Evolutionary conservation across 768 basidiomycete genomes (phyloP), one percentile per base, ranked within the genome.

Genomic region (Suillus cothurnatus): DNA sequence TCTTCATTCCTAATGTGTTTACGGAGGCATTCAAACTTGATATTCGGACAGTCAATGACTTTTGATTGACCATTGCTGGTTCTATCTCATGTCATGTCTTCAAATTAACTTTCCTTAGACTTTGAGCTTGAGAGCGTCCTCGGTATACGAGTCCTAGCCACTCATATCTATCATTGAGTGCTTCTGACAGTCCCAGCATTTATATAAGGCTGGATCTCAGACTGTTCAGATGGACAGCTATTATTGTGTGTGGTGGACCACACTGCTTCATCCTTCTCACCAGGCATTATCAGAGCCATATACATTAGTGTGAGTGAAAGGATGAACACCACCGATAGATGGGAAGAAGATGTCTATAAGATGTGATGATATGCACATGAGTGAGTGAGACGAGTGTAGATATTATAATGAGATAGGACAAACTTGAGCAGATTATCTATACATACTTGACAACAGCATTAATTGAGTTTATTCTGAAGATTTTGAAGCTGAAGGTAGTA

Each of bases 211-310:
- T 98, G 94, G 93, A 88, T 95, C 53, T 82, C 88, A 47, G 91
- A 91, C 45, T 92, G 92, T 78, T 95, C 93, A 69, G 95, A 98
- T 75, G 90, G 92, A 15, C 93, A 95, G 71, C 83, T 98, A 2
- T 89, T 87, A n/a, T 83, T 85, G 34, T 82, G 90, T 3, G 83
- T 99, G 65, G 84, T 89, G 6, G 80, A 84, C 38, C 95, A 93
- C 76, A 97, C 95, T 0, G 88, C 93, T 0, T 82, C 85, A 21
- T 83, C 92, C 78, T 94, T 97, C 80, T 97, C 96, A 1, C 94
- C 96, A 0, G 86, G 93, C 47, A 88, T 99, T 72, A 92, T 97
- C 72, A 83, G 80, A 17, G 82, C 91, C 7, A n/a, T n/a, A n/a
- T n/a, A n/a, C n/a, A n/a, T n/a, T n/a, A n/a, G n/a, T n/a, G n/a